These are phyloP conservation scores for Raffaelea ambrosiae DNA, from an alignment of 2,329 filamentous ascomycete species.

Conservation along the genomic window DNA sequence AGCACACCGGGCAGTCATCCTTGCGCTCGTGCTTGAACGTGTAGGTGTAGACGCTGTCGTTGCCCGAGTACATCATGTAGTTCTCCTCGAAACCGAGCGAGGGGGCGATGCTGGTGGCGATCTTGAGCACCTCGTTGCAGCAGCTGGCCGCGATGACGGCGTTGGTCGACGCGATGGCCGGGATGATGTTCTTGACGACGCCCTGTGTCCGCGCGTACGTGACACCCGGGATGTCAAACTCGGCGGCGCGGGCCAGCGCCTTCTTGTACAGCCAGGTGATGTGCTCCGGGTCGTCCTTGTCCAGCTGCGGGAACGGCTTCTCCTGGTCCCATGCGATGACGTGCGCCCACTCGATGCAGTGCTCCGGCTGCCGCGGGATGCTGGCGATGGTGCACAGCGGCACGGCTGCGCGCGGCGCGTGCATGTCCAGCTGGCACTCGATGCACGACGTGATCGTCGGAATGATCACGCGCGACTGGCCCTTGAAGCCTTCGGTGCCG, in stretches of 20 bases:
- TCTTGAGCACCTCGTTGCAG: conserved; percentile 95
- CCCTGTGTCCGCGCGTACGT: conserved; percentile 95
- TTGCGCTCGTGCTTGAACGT: conserved; percentile 95
- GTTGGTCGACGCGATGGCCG: conserved; percentile 95
- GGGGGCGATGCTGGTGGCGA: conserved; percentile 74
- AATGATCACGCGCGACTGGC: conserved; percentile 85
- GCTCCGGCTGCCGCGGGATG: conserved; percentile 92
- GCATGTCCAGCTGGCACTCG: conserved; percentile 97
- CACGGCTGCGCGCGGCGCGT: conserved; percentile 92
- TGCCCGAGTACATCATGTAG: conserved; percentile 99
- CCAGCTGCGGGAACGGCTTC: conserved; percentile 73
- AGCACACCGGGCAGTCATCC: conserved; percentile 85
- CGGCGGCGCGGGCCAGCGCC: conserved; percentile 67
- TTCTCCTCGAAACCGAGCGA: conserved; percentile 71
- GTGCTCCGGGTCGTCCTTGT: conserved; percentile 94
- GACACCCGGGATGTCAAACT: conserved; percentile 87
- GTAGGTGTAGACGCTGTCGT: conserved; percentile 93
- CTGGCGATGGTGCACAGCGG: conserved; percentile 94
- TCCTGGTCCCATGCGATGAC: conserved; percentile 94
- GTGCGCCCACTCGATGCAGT: conserved; percentile 98
- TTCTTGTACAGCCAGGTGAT: conserved; percentile 94
- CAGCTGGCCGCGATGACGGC: conserved; percentile 92
- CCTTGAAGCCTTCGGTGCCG: conserved; percentile 96
- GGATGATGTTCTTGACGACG: conserved; percentile 98
- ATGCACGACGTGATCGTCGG: conserved; percentile 93